Conservation (phyloP, 2,329 filamentous ascomycete genomes). For the Diaporthe sp. region DNA sequence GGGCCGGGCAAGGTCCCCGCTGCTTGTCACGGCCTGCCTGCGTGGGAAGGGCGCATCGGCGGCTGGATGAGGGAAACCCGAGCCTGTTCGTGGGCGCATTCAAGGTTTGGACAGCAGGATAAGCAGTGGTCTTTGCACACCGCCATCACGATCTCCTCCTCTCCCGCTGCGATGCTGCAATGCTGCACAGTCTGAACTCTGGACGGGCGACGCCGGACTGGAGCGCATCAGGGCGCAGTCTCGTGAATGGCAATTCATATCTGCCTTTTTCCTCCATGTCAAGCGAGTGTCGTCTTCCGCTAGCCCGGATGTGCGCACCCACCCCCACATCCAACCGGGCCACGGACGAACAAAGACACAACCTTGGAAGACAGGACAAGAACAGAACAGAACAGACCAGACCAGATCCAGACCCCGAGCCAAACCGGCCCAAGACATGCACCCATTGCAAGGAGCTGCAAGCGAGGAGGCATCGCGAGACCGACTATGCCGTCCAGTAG, state of each 20-base stretch:
- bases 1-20: constrained; percentile 26
- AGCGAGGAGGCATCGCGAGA: constrained; percentile 25
- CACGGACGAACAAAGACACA: neutral
- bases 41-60: constrained; percentile 12
- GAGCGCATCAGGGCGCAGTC: constrained; percentile 10
- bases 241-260: neutral
- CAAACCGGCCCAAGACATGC: constrained; percentile 6
- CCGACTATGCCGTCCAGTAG: constrained; percentile 23
- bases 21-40: constrained; percentile 28
- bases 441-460: constrained; percentile 5
- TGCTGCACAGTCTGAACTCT: constrained; percentile 25
- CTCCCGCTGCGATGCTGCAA: constrained; percentile 5
- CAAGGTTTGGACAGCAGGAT: constrained; percentile 23
- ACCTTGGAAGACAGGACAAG: too few species aligned
- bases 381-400: too few species aligned
- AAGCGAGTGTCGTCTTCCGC: neutral
- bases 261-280: neutral
- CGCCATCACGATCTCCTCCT: constrained; percentile 19
- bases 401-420: neutral
- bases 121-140: constrained; percentile 34
- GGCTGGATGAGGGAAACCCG: constrained; percentile 16
- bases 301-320: neutral
- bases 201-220: constrained; percentile 16
- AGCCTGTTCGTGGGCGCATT: constrained; percentile 3
- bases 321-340: neutral